A percentile compares a stretch with the other conserved stretches of the same genome.
Conservation (phyloP, 768 basidiomycete species). For the Amanita pseudoporphyria region DNA sequence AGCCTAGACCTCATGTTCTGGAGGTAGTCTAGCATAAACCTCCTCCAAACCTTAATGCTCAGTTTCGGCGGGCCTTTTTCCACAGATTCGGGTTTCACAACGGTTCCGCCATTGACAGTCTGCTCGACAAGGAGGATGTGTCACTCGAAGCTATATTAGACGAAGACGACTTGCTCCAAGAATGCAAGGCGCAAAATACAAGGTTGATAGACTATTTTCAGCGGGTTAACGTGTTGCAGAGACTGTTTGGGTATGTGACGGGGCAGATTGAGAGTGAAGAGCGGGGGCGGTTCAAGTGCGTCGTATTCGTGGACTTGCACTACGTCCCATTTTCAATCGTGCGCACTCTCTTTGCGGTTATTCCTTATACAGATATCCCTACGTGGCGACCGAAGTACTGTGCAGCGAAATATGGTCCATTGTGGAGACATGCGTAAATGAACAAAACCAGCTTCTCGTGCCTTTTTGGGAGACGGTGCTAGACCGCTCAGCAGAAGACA, state of each 20-base stretch:
- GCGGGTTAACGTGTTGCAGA: conserved; percentile 69
- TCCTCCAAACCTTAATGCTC: conserved; percentile 21
- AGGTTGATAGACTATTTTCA: conserved; percentile 83
- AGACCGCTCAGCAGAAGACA: conserved; percentile 72
- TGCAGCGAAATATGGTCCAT: conserved; percentile 96
- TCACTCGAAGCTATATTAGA: conserved; percentile 86
- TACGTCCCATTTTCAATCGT: conserved; percentile 7
- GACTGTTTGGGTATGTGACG: conserved; percentile 76
- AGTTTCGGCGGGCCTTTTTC: conserved; percentile 21
- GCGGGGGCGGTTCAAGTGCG: conserved; percentile 75
- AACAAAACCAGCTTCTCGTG: conserved; percentile 59
- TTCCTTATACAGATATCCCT: conserved; percentile 60
- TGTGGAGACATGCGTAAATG: conserved; percentile 76
- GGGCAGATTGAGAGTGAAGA: conserved; percentile 80
- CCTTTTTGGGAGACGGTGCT: conserved; percentile 92
- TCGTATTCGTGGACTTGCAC: conserved; percentile 4
- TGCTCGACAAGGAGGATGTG: conserved; percentile 86
- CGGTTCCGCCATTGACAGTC: conserved; percentile 80
- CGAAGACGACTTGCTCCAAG: conserved; percentile 89
- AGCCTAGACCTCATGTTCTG: conserved; percentile 40
- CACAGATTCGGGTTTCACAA: conserved; percentile 85
- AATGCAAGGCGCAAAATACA: conserved; percentile 92
- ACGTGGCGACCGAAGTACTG: conserved; percentile 88
- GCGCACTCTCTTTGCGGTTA: background rate
- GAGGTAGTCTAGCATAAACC: conserved; percentile 34